Base-by-base conservation (phyloP, 2,329 filamentous ascomycete species). In the Botrytis fragariae region DNA sequence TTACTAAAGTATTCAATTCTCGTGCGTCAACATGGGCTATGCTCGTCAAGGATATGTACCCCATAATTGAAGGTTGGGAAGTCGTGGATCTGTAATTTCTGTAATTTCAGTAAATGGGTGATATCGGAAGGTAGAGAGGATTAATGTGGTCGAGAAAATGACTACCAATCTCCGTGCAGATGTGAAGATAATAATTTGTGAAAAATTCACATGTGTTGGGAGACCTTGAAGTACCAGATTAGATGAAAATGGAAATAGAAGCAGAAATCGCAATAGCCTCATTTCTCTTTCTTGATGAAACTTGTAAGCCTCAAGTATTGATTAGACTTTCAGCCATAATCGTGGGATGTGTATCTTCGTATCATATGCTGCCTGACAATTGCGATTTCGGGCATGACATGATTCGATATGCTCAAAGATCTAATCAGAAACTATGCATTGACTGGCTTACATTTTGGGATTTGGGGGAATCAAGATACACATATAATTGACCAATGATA, bases 51-150 rank as follows among this genome's bases (percentile, higher is more conserved):
- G n/a, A 63, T 39, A 63, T 63, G 39, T 44, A 63, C 61, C 61
- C 64, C 64, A 51, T 67, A 67, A 67, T 67, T 37, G 20, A 67
- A 51, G 20, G 25, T 45, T 22, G 48, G 22, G 35, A 32, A 65
- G 42, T 48, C 42, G 25, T 64, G 22, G 29, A 48, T 29, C 20
- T 51, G 61, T 42, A 51, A 69, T 59, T 69, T 18, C 10, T 51
- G 61, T n/a, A 51, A 69, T 59, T 69, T 69, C 22, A 25, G 7
- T 10, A 37, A 29, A 59, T 32, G 67, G 67, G 54, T 44, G 25
- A 61, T 37, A 69, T 69, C 54, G 67, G 67, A 51, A 48, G 35
- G 59, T 39, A 61, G 35, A 61, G 35, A 61, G 59, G 35, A n/a
- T 39, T 61, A 16, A 61, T 25, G 57, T 60, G 60, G 60, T n/a